phyloP scores from a whole-genome alignment of 805 yeast genomes.

The Ogataea paraovalis region DNA sequence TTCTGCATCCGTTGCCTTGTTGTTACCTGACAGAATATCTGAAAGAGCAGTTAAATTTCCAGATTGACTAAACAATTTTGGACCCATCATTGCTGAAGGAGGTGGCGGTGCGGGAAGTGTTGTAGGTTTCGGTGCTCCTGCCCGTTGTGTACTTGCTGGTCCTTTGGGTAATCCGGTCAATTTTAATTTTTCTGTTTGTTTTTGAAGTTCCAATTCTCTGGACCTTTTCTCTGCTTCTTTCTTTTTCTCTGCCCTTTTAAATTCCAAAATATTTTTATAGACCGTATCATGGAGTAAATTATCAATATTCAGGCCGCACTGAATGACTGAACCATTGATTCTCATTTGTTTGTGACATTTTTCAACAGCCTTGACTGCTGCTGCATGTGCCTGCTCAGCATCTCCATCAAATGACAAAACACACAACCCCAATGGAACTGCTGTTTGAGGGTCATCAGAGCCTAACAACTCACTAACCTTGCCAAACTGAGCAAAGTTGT shows the following conservation, averaged over 20 bases:
- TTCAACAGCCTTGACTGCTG: slow-evolving; percentile 43
- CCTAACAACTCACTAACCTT: slow-evolving; percentile 54
- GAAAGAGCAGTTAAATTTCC: slow-evolving; percentile 1
- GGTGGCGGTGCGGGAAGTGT: neutral
- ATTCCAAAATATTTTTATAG: slow-evolving; percentile 27
- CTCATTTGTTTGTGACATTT: slow-evolving; percentile 38
- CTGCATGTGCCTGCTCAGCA: slow-evolving; percentile 40
- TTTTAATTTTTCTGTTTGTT: slow-evolving; percentile 7
- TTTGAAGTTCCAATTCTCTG: slow-evolving; percentile 12
- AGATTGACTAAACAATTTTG: neutral
- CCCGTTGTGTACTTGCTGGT: neutral
- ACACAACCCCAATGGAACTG: slow-evolving; percentile 74
- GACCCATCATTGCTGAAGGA: neutral
- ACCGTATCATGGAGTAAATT: slow-evolving; percentile 35
- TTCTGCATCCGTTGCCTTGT: slow-evolving; percentile 10
- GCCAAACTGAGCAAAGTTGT: slow-evolving; percentile 62
- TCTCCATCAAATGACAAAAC: slow-evolving; percentile 60
- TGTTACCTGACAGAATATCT: slow-evolving; percentile 6
- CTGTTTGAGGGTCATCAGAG: slow-evolving; percentile 67
- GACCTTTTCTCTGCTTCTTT: slow-evolving; percentile 19
- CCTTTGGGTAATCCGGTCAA: slow-evolving; percentile 8
- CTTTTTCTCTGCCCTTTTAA: slow-evolving; percentile 36
- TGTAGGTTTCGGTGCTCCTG: neutral
- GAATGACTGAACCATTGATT: slow-evolving; percentile 50
- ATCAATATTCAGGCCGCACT: slow-evolving; percentile 47